Evolutionary conservation across 2,329 filamentous ascomycete genomes (phyloP).

Genomic region (Fonsecaea nubica): DNA sequence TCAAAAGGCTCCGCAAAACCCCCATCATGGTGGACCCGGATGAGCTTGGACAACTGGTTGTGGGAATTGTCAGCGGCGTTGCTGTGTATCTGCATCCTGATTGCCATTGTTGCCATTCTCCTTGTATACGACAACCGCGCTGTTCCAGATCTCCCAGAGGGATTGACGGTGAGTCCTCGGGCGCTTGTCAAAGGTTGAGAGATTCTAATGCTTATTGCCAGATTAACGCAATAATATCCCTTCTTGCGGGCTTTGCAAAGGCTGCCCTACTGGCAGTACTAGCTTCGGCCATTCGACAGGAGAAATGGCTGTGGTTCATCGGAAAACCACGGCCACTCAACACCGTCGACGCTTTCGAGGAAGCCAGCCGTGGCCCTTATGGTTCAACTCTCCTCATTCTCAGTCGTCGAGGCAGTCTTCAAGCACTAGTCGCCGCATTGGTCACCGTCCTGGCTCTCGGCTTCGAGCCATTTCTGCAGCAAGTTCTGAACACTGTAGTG

Average conservation of each 20-base stretch:
- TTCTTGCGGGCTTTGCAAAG: slow-evolving; percentile 36
- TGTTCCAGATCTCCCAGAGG: slow-evolving; percentile 32
- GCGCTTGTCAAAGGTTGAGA: too few relatives aligned
- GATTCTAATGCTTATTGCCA: slow-evolving; percentile 11
- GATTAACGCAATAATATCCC: slow-evolving; percentile 37
- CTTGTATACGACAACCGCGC: slow-evolving; percentile 30
- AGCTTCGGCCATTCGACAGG: slow-evolving; percentile 36
- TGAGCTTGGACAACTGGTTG: slow-evolving; percentile 36
- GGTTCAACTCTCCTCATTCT: slow-evolving; percentile 32
- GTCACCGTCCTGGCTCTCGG: slow-evolving; percentile 35
- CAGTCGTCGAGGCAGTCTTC: slow-evolving; percentile 17
- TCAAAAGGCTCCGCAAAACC: background rate
- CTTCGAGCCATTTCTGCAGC: slow-evolving; percentile 41
- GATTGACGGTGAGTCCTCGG: slow-evolving; percentile 14
- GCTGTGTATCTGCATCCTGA: slow-evolving; percentile 30
- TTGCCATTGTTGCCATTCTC: slow-evolving; percentile 30
- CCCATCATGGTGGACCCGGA: slow-evolving; percentile 26
- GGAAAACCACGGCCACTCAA: slow-evolving; percentile 22
- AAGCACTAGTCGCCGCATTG: slow-evolving; percentile 33
- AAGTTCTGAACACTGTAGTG: slow-evolving; percentile 29
- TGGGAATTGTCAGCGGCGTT: slow-evolving; percentile 30
- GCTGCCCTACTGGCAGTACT: slow-evolving; percentile 34
- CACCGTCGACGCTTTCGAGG: slow-evolving; percentile 37
- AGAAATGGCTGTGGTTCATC: slow-evolving; percentile 41
- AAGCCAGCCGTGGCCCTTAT: slow-evolving; percentile 40